Evolutionary conservation across 345 rosid genomes (phyloP).

Genomic region (Rhizophora apiculata): DNA sequence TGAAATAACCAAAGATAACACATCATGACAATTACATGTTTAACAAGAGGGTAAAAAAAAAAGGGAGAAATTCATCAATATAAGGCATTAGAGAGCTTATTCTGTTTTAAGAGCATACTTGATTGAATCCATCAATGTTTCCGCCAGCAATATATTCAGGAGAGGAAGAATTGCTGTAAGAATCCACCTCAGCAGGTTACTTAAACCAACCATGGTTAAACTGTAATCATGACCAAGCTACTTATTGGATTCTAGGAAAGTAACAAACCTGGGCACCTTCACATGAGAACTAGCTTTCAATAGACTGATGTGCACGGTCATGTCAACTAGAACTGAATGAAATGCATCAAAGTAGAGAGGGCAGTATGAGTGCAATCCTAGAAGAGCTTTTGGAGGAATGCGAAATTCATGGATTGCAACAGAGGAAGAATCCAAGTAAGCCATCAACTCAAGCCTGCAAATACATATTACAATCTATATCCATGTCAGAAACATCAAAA

Average conservation of each 20-base stretch:
- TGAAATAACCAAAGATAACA: neutral
- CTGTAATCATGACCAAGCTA: constrained; percentile 10
- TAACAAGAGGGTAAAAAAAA: neutral
- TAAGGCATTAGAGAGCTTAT: constrained; percentile 3
- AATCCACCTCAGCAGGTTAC: constrained; percentile 23
- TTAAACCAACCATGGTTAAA: constrained; percentile 8
- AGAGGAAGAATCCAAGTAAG: constrained; percentile 51
- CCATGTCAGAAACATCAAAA: constrained; percentile 3
- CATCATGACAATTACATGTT: too few relatives aligned
- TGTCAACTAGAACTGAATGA: constrained; percentile 81
- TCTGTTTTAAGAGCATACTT: constrained; percentile 40
- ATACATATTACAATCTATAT: constrained; percentile 5
- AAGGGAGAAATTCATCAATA: neutral
- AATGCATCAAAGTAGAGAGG: constrained; percentile 86
- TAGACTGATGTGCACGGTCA: constrained; percentile 67
- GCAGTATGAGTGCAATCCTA: constrained; percentile 89
- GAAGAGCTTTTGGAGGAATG: constrained; percentile 87
- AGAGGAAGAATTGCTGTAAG: constrained; percentile 42
- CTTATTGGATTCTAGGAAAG: neutral
- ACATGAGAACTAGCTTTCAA: constrained; percentile 52
- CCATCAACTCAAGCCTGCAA: constrained; percentile 52
- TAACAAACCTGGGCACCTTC: constrained; percentile 64
- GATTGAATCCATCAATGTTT: constrained; percentile 42
- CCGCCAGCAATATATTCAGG: constrained; percentile 39
- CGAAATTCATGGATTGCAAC: constrained; percentile 83